These are phyloP conservation scores for Coemansia sp. DNA, from an alignment of 192 early-diverging fungal genomes.

Conservation along the genomic window DNA sequence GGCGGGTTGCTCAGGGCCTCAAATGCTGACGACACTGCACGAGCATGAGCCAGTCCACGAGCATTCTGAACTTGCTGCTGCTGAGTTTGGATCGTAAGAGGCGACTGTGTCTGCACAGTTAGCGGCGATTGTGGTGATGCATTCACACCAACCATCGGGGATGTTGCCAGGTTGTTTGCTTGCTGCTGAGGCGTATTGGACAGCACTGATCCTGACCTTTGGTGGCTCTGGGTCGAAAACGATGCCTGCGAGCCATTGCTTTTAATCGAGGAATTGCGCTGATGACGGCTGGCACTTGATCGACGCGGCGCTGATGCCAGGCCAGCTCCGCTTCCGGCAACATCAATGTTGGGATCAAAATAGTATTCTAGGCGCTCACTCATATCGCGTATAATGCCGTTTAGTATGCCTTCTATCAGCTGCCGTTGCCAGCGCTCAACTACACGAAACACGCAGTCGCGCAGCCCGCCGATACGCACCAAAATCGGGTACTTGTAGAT, in stretches of 20 bases:
- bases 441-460: constrained; percentile 26
- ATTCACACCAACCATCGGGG: neutral
- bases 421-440: constrained; percentile 37
- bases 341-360: constrained; percentile 36
- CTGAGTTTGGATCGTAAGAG: neutral
- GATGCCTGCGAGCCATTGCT: constrained; percentile 38
- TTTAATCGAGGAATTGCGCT: constrained; percentile 27
- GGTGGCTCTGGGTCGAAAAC: constrained; percentile 6
- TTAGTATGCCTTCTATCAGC: constrained; percentile 32
- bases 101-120: constrained; percentile 19
- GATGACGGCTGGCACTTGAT: constrained; percentile 34
- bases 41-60: constrained; percentile 36
- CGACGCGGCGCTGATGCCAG: constrained; percentile 9
- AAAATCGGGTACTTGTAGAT: constrained; percentile 27
- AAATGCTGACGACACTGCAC: constrained; percentile 47
- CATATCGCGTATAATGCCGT: constrained; percentile 40
- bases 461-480: constrained; percentile 41
- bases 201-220: constrained; percentile 24
- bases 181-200: constrained; percentile 18
- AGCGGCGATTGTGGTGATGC: constrained; percentile 24
- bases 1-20: constrained; percentile 33
- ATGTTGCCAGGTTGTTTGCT: neutral
- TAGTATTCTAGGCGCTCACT: constrained; percentile 48
- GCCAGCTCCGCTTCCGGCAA: neutral
- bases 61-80: constrained; percentile 6